Conservation (phyloP, 176 grass and related monocot genomes). For the Puccinellia tenuiflora region DNA sequence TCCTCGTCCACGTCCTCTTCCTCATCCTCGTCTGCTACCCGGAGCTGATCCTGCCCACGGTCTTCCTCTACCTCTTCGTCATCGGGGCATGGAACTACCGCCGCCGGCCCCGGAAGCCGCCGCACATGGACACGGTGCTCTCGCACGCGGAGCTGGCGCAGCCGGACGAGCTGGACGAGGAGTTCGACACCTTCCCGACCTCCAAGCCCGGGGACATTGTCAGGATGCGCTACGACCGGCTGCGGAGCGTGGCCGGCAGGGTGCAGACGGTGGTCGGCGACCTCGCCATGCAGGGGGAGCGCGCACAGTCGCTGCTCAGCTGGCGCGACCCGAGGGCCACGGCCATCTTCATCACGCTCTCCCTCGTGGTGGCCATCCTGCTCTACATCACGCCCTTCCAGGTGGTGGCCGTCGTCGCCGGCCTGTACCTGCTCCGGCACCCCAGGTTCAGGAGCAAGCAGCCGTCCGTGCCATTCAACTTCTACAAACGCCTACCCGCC, state of each 20-base stretch:
- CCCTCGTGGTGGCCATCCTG: not conserved
- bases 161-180: constrained; percentile 90
- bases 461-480: not conserved
- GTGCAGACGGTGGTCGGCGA: constrained; percentile 1
- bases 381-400: not conserved
- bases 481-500: not conserved
- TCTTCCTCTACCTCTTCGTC: constrained; percentile 58
- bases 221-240: constrained; percentile 69
- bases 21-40: constrained; percentile 66
- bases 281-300: not conserved
- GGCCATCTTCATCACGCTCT: not conserved
- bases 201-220: constrained; percentile 29
- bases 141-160: constrained; percentile 45
- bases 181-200: constrained; percentile 74
- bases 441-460: not conserved
- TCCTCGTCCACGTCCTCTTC: constrained; percentile 73
- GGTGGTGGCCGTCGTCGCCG: not conserved
- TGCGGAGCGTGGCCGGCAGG: constrained; percentile 23
- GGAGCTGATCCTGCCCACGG: constrained; percentile 77
- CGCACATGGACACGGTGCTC: constrained; percentile 69
- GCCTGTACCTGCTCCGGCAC: not conserved
- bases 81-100: constrained; percentile 63
- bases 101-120: constrained; percentile 30
- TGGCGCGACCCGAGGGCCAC: constrained; percentile 77
- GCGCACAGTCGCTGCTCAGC: constrained; percentile 44